Evolutionary conservation across 23 red algal genomes (phyloP).

Genomic region (Agarophyton chilense): DNA sequence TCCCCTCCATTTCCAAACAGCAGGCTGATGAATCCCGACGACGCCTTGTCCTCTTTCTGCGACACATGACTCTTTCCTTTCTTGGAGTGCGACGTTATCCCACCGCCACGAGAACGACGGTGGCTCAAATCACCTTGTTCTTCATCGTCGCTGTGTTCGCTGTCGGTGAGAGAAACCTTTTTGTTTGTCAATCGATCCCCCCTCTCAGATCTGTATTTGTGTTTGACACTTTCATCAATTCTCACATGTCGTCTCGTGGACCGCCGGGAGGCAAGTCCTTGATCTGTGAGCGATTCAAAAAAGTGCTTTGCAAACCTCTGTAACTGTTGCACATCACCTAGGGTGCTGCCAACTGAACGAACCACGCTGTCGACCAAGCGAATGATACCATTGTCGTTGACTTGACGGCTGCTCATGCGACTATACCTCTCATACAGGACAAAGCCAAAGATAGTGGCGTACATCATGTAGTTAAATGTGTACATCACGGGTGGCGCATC

Average conservation of each 20-base stretch:
- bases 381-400: constrained; percentile 46
- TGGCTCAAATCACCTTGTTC: not conserved
- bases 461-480: constrained; percentile 64
- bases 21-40: constrained; percentile 24
- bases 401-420: constrained; percentile 53
- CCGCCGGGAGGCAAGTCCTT: not conserved
- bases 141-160: constrained; percentile 21
- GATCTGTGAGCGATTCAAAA: not conserved
- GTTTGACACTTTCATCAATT: not conserved
- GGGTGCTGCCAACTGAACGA: not conserved
- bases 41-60: not conserved
- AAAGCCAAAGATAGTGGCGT: constrained; percentile 73
- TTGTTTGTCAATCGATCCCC: constrained; percentile 8
- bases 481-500: constrained; percentile 54
- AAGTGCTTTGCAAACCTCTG: not conserved
- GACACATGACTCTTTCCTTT: not conserved
- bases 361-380: constrained; percentile 6
- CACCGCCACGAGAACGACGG: not conserved
- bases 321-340: not conserved
- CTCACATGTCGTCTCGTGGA: not conserved
- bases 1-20: constrained; percentile 33
- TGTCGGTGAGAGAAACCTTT: not conserved
- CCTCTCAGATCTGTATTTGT: not conserved
- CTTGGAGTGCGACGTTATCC: not conserved
- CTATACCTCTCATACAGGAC: constrained; percentile 52